Evolutionary conservation across 2,329 filamentous ascomycete genomes (phyloP).

Genomic region (Paramyrothecium roridum): DNA sequence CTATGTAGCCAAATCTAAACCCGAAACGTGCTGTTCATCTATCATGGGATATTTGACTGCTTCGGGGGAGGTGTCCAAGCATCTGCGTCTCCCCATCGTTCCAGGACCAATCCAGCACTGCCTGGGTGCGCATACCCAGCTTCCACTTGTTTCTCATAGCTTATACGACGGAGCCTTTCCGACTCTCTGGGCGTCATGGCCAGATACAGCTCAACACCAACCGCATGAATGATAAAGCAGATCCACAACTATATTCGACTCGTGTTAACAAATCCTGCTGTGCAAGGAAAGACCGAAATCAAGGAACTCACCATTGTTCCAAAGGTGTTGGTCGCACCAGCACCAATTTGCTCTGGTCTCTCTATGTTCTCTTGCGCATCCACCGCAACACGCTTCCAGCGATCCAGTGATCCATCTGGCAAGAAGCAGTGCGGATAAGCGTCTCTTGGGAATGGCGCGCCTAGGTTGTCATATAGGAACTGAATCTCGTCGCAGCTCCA

Average conservation of each 20-base stretch:
- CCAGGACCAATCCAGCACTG: constrained; percentile 33
- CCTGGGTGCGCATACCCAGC: constrained; percentile 44
- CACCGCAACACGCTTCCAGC: background rate
- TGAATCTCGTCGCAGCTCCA: background rate
- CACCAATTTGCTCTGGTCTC: background rate
- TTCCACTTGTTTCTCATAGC: constrained; percentile 49
- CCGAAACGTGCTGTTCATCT: no score
- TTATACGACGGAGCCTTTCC: constrained; percentile 45
- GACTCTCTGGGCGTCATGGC: constrained; percentile 47
- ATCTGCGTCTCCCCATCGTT: background rate
- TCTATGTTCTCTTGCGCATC: background rate
- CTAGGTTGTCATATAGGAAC: background rate
- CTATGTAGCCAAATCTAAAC: no score
- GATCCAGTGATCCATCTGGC: background rate
- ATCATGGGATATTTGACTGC: no score
- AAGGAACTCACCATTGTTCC: background rate
- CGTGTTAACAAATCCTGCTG: constrained; percentile 26
- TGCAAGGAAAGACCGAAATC: constrained; percentile 34
- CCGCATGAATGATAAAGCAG: constrained; percentile 44
- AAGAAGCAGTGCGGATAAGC: no score
- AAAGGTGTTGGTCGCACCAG: background rate
- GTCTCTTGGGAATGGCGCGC: no score
- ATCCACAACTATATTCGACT: constrained; percentile 47
- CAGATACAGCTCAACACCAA: constrained; percentile 46
- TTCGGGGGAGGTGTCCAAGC: background rate